A percentile compares a stretch with the other conserved stretches of the same genome.
Evolutionary conservation across 352 stramenopile genomes (phyloP).

Genomic region (Globisporangium lucens): DNA sequence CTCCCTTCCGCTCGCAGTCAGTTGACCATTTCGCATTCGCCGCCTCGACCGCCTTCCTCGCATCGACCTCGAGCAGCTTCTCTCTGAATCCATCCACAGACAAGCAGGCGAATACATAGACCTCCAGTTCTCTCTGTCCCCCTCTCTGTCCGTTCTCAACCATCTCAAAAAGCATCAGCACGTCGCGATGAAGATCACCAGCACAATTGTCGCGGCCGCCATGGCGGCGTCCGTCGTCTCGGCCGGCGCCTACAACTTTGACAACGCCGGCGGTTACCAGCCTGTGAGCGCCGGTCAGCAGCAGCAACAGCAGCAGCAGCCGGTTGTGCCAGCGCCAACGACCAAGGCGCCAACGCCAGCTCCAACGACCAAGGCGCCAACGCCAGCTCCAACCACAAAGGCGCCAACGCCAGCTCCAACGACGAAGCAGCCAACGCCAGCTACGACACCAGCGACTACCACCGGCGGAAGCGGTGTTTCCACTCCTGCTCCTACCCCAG

Average conservation of each 20-base stretch:
- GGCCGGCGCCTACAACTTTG: slow-evolving; percentile 11
- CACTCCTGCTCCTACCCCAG: neutral
- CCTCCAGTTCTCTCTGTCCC: neutral
- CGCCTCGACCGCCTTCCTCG: slow-evolving; percentile 11
- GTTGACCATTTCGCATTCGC: slow-evolving; percentile 13
- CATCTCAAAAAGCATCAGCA: neutral
- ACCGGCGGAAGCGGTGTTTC: neutral
- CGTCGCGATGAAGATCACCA: slow-evolving; percentile 13
- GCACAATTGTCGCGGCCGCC: slow-evolving; percentile 13
- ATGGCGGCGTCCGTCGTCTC: slow-evolving; percentile 14
- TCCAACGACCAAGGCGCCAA: neutral
- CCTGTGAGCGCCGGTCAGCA: slow-evolving; percentile 7
- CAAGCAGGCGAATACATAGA: slow-evolving; percentile 13
- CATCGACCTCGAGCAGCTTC: slow-evolving; percentile 9
- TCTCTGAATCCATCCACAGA: slow-evolving; percentile 5
- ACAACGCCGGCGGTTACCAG: slow-evolving; percentile 4
- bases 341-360: slow-evolving; percentile 3
- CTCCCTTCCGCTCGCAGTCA: slow-evolving; percentile 3
- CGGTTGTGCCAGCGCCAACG: slow-evolving; percentile 1
- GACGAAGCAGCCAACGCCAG: neutral
- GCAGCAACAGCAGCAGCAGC: slow-evolving; percentile 9
- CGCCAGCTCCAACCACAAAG: neutral
- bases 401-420: neutral
- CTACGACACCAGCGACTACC: neutral
- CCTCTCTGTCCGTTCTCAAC: slow-evolving; percentile 8